Evolutionary conservation across 495 filamentous ascomycete genomes (phyloP).

Genomic region (Penicillium verhagenii): DNA sequence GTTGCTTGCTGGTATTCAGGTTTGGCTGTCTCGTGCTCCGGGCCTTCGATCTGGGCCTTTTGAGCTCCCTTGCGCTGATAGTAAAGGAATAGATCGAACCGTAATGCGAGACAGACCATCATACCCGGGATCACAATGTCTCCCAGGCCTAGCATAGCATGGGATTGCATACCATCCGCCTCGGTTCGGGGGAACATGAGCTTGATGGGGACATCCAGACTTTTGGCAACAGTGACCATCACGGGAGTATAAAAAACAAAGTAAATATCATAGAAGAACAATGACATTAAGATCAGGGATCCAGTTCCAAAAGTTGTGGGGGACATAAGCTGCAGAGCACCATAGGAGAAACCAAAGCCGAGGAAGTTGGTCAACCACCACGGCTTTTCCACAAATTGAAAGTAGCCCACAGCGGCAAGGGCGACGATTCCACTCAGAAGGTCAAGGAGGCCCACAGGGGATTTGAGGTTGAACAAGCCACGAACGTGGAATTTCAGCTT

Average conservation of each 20-base stretch:
- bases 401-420: slow-evolving; percentile 58
- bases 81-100: slow-evolving; percentile 84
- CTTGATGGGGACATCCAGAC: slow-evolving; percentile 90
- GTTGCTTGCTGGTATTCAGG: slow-evolving; percentile 59
- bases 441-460: slow-evolving; percentile 51
- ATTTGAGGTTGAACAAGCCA: slow-evolving; percentile 42
- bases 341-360: slow-evolving; percentile 83
- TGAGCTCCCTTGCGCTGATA: slow-evolving; percentile 61
- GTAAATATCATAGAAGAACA: slow-evolving; percentile 95
- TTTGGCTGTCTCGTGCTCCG: slow-evolving; percentile 40
- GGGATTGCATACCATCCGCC: slow-evolving; percentile 39
- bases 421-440: slow-evolving; percentile 61
- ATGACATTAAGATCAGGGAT: slow-evolving; percentile 66
- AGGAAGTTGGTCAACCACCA: slow-evolving; percentile 87
- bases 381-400: slow-evolving; percentile 67
- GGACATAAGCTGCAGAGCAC: slow-evolving; percentile 76
- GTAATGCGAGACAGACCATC: slow-evolving; percentile 81
- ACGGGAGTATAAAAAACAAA: slow-evolving; percentile 97
- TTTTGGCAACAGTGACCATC: slow-evolving; percentile 94
- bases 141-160: slow-evolving; percentile 88
- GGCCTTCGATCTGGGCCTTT: slow-evolving; percentile 35
- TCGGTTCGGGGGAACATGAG: slow-evolving; percentile 76
- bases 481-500: slow-evolving; percentile 46
- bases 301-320: slow-evolving; percentile 88
- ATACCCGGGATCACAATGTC: slow-evolving; percentile 95